Base-by-base conservation (phyloP, 2,329 filamentous ascomycete species). In the Cercospora sp. region DNA sequence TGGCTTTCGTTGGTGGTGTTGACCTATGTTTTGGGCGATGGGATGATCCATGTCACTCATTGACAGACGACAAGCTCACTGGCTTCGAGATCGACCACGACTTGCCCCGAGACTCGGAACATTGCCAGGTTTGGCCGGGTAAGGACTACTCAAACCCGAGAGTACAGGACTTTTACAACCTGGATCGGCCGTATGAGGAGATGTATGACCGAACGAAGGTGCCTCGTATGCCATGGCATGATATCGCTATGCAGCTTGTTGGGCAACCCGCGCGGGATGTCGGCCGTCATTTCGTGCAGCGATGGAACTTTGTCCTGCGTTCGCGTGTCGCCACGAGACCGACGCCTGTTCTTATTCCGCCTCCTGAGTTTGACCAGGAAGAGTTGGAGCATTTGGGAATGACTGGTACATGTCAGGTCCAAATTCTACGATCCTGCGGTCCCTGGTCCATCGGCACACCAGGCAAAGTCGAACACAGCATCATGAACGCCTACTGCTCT, bases 101-200 rank as follows among this genome's bases (percentile, higher is more conserved):
- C 67, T 82, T 86, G 18, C 93, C 93, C 13, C 92, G 93, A 77
- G 94, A 98, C 80, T 90, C 93, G 1, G 93, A 98, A 76, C 92
- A 97, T 78, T 97, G 93, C 75, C 95, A 98, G 79, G 85, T 97
- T 20, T 99, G 95, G 88, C 94, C 95, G 0, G 95, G 95, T 61
- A 99, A 99, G 79, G 95, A 99, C 79, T 99, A 99, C 80, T 97
- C 94, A 0, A 99, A 99, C 75, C 94, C 95, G 18, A 87, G 95
- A 74, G 92, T 97, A 3, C 92, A 96, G 74, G 95, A 99, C 79
- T 99, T 99, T 78, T 97, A 93, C 82, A 89, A 90, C 67, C 87
- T 99, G 28, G 91, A 95, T 77, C 93, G 96, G 78, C 95, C 95
- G 1, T 98, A 98, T 75, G 95, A 97, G 76, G 95, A 99, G 80